Conservation (phyloP, 2,329 filamentous ascomycete species). For the Penicillium concentricum region DNA sequence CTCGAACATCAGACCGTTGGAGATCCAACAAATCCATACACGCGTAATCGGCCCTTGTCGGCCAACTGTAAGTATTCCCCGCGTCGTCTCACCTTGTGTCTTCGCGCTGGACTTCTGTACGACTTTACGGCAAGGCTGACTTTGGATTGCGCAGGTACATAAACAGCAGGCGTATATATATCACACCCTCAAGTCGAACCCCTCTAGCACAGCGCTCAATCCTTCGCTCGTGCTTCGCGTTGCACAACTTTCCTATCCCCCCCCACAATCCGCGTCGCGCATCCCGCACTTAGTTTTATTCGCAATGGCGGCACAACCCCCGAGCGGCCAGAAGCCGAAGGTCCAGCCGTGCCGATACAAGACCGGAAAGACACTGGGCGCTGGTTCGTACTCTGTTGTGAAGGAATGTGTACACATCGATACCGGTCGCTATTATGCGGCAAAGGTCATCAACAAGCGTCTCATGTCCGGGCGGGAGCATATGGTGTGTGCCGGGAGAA, state of each 20-base stretch:
- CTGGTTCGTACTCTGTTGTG: slow-evolving; percentile 95
- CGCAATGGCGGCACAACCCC: slow-evolving; percentile 34
- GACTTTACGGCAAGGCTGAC: slow-evolving; percentile 15
- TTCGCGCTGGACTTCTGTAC: neutral
- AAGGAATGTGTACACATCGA: slow-evolving; percentile 99
- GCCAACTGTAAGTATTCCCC: neutral
- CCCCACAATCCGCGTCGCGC: neutral
- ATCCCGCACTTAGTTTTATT: slow-evolving; percentile 1
- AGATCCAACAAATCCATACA: neutral
- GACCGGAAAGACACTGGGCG: slow-evolving; percentile 94
- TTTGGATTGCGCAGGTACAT: slow-evolving; percentile 12
- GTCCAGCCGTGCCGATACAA: slow-evolving; percentile 97
- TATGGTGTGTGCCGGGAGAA: slow-evolving; percentile 65
- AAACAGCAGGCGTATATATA: neutral
- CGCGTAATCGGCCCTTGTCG: neutral
- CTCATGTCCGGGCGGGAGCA: slow-evolving; percentile 97
- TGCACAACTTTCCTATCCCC: neutral
- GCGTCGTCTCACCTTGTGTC: neutral
- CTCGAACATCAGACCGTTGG: neutral
- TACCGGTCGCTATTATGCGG: slow-evolving; percentile 95
- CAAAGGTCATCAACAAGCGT: slow-evolving; percentile 98
- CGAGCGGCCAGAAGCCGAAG: slow-evolving; percentile 52
- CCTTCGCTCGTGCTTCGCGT: neutral
- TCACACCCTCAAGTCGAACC: neutral
- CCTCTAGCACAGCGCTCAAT: neutral